These are phyloP conservation scores for Gossypium raimondii DNA, from an alignment of 345 rosid species.

Conservation along the genomic window DNA sequence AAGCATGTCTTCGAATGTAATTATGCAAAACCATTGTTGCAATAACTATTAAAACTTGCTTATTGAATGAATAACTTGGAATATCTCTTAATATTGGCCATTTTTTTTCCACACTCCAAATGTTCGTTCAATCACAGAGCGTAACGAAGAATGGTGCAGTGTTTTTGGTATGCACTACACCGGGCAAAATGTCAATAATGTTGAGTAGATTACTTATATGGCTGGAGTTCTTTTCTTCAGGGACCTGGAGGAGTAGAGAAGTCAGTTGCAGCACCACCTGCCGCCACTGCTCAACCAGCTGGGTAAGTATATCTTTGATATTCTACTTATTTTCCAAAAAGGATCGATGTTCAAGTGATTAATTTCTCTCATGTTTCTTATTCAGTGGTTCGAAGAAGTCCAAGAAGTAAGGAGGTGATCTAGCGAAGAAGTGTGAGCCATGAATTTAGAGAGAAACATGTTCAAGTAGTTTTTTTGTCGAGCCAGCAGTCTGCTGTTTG, in stretches of 20 bases:
- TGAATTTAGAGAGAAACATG: slow-evolving; percentile 1
- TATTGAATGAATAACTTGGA: no score
- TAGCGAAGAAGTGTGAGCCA: no score
- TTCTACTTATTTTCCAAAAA: background rate
- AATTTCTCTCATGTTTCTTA: background rate
- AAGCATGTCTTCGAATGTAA: no score
- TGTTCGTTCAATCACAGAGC: no score
- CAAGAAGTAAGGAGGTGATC: slow-evolving; percentile 38
- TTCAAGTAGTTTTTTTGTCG: slow-evolving; percentile 12
- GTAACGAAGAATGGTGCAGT: no score
- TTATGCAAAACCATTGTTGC: no score
- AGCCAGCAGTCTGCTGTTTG: slow-evolving; percentile 14
- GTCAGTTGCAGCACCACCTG: slow-evolving; percentile 33
- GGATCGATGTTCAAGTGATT: background rate
- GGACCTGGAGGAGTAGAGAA: slow-evolving; percentile 63
- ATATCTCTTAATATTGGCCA: no score
- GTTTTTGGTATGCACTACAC: no score
- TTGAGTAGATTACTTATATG: no score
- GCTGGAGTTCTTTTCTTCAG: slow-evolving; percentile 16
- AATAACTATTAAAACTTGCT: no score
- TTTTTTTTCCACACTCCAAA: no score
- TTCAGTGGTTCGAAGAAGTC: slow-evolving; percentile 51
- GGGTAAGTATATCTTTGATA: slow-evolving; percentile 25
- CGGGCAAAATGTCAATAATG: no score
- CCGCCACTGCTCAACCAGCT: slow-evolving; percentile 28